Evolutionary conservation across 148 eudicot genomes (phyloP), one percentile per base, ranked within the genome.

Genomic region (Spergularia marina): DNA sequence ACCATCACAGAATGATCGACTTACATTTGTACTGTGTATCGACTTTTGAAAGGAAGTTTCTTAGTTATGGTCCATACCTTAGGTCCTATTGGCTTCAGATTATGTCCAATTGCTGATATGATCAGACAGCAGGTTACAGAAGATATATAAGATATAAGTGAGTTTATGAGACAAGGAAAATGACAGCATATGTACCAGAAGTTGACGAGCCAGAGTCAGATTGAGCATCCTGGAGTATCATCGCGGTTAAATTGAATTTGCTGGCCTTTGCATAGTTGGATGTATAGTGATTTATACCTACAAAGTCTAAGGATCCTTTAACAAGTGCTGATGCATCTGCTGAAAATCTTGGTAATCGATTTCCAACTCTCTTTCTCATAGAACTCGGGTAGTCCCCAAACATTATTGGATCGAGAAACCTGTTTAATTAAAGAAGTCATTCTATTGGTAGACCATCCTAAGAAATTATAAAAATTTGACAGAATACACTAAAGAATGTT

Each of bases 211-310:
- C 97, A n/a, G 90, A 85, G 77, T 91, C 97, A 14, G 93, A 71
- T 4, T 82, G 52, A 9, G 93, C 65, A 77, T 91, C 96, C 8
- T 90, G 85, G 61, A 90, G 84, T 3, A 91, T 54, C 41, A 74
- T 25, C 1, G 87, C 89, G 40, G 83, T 67, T 8, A 90, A 18
- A 74, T 84, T 76, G 12, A 90, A 77, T 40, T 66, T 68, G 76
- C 88, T 85, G 30, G 82, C 39, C 66, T 53, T 76, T 66, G 89
- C 92, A 59, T 86, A 94, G 85, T 86, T 89, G 5, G 98, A 89
- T 1, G 97, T 94, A 75, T 94, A 94, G 73, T 94, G 98, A 79
- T 94, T 94, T 72, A 94, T 89, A 30, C 98, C 98, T 10, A 94
- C 90, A 74, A 91, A 94, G 74, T 94, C 97, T 40, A 87, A 55